These are phyloP conservation scores for Lasiosphaeria miniovina DNA, from an alignment of 495 filamentous ascomycete genomes.

Conservation along the genomic window DNA sequence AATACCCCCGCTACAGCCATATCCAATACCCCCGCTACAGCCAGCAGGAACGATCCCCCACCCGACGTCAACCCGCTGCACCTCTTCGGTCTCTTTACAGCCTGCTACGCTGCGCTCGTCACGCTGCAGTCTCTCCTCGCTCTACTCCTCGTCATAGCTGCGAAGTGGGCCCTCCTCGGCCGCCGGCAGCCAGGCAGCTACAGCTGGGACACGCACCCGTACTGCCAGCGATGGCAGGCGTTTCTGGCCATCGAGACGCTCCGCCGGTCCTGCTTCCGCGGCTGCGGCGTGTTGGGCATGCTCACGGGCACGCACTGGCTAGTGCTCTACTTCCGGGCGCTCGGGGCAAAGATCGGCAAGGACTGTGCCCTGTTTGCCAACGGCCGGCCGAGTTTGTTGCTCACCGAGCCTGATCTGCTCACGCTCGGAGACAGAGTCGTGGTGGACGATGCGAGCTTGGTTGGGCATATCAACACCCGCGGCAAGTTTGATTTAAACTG, in stretches of 20 bases:
- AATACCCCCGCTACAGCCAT: not conserved
- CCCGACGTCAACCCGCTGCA: slow-evolving; percentile 28
- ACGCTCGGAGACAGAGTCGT: slow-evolving; percentile 43
- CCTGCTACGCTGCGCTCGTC: slow-evolving; percentile 28
- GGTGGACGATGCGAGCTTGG: slow-evolving; percentile 47
- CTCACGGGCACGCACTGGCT: slow-evolving; percentile 42
- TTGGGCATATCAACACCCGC: slow-evolving; percentile 31
- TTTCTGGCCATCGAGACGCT: slow-evolving; percentile 43
- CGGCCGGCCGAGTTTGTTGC: slow-evolving; percentile 40
- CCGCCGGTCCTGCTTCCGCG: slow-evolving; percentile 40
- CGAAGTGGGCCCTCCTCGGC: slow-evolving; percentile 44
- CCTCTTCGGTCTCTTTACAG: slow-evolving; percentile 27
- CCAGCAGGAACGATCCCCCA: slow-evolving; percentile 11
- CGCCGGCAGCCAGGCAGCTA: slow-evolving; percentile 40
- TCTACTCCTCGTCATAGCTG: slow-evolving; percentile 31
- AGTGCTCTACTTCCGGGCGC: slow-evolving; percentile 39
- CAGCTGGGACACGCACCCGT: slow-evolving; percentile 43
- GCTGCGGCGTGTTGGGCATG: slow-evolving; percentile 40
- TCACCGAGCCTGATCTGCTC: slow-evolving; percentile 50
- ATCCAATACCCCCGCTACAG: not conserved
- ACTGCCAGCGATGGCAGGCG: slow-evolving; percentile 37
- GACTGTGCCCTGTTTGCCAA: slow-evolving; percentile 47
- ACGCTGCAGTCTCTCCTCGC: slow-evolving; percentile 32
- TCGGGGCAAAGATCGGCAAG: slow-evolving; percentile 43
- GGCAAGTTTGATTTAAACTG: slow-evolving; percentile 47